Conservation (phyloP, 495 filamentous ascomycete species). For the Pyrenula aspistea region DNA sequence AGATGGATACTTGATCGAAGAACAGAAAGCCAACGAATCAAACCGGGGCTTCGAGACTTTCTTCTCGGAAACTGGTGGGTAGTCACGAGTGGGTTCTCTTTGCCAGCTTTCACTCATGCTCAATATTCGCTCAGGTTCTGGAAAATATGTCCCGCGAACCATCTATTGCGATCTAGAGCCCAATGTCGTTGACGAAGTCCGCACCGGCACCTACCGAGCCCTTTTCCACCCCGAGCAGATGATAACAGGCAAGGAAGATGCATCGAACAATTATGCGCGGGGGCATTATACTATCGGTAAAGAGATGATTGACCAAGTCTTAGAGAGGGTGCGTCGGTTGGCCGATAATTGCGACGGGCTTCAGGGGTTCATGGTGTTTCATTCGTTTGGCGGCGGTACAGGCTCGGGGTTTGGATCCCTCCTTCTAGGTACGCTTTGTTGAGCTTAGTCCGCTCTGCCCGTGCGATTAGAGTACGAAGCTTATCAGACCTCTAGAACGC, state of each 20-base stretch:
- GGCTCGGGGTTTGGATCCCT: conserved; percentile 97
- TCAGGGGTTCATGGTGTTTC: conserved; percentile 97
- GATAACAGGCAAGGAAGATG: conserved; percentile 99
- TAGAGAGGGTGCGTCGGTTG: conserved; percentile 91
- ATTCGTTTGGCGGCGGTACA: conserved; percentile 98
- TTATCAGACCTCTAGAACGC: too few relatives aligned
- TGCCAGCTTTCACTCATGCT: not conserved
- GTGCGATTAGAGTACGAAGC: too few relatives aligned
- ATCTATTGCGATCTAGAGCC: conserved; percentile 99
- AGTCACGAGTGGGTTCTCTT: conserved; percentile 7
- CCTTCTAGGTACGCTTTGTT: too few relatives aligned
- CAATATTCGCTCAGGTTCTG: conserved; percentile 56
- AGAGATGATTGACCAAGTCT: conserved; percentile 92
- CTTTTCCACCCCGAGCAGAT: conserved; percentile 98
- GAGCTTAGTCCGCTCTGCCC: too few relatives aligned
- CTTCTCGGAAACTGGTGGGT: conserved; percentile 96
- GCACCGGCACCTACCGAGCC: conserved; percentile 87
- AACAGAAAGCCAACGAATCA: conserved; percentile 82
- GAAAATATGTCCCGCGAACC: conserved; percentile 96
- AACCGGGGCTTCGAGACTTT: conserved; percentile 99
- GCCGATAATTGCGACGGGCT: conserved; percentile 96
- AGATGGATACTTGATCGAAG: conserved; percentile 96
- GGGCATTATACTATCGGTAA: conserved; percentile 99
- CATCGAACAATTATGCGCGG: conserved; percentile 98
- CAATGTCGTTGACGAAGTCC: conserved; percentile 99